Evolutionary conservation across 768 basidiomycete species (phyloP), one percentile per base, ranked within the genome.

Genomic region (Tylopilus cervinicoccineus): DNA sequence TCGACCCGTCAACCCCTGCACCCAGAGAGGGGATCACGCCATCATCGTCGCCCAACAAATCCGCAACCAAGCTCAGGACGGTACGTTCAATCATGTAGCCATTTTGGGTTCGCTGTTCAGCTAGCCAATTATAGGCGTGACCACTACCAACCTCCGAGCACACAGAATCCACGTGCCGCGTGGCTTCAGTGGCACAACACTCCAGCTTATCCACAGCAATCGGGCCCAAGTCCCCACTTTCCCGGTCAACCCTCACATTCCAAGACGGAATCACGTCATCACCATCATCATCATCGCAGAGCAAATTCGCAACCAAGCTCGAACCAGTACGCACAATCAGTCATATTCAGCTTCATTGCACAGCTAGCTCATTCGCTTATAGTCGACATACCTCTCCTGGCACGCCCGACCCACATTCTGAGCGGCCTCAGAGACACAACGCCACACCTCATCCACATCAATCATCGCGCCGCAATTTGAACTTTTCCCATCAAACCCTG

Each of bases 171-270:
- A 8, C 46, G 12, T 22, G 10, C 41, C 22, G 17, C 26, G n/a
- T 54, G 56, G 56, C 31, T 4, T 8, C 52, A 33, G 19, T 26
- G 54, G 34, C 9, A 43, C 2, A 32, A 43, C 3, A 12, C 49
- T 6, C 16, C 48, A 17, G 34, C 40, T 36, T 49, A 58, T 48
- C 55, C 33, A 17, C 57, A 46, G 14, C 56, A 33, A 51, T 52
- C 56, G 17, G 55, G 44, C 6, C 66, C 65, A 4, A 63, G 66
- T n/a, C 65, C 66, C 10, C 62, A 68, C 49, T 47, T 68, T 45
- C 64, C 62, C 19, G 54, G 13, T 41, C 62, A 68, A 19, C 50
- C 48, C n/a, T 4, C 47, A 6, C 22, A 45, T 29, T 23, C 53
- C 2, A 50, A 56, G 32, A 49, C 31, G 19, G 17, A 17, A 20